A percentile compares a stretch with the other conserved stretches of the same genome.
These are phyloP conservation scores for Arthroderma sp. DNA, from an alignment of 2,329 filamentous ascomycete species.

Conservation along the genomic window DNA sequence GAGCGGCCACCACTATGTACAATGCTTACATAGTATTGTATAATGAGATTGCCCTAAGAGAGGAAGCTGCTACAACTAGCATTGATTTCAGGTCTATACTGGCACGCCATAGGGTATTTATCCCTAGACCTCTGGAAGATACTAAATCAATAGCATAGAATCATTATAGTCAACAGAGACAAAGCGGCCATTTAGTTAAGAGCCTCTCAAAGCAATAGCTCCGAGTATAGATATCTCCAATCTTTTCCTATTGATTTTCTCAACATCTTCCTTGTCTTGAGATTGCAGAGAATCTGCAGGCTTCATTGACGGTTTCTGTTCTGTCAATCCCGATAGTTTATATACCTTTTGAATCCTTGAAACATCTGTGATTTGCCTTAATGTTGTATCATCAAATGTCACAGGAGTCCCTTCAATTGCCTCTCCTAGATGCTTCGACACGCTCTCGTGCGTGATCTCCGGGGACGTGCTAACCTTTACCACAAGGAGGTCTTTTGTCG, in stretches of 20 bases:
- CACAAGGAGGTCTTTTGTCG: constrained; percentile 60
- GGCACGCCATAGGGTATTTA: no score
- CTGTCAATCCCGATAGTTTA: constrained; percentile 45
- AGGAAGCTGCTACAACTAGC: no score
- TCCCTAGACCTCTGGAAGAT: neutral
- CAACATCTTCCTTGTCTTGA: neutral
- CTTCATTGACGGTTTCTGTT: neutral
- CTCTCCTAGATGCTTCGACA: constrained; percentile 48
- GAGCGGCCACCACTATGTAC: no score
- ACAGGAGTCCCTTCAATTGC: constrained; percentile 51
- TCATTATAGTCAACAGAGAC: neutral
- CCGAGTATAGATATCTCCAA: constrained; percentile 60
- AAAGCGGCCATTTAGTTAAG: constrained; percentile 12
- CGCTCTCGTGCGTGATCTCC: constrained; percentile 35
- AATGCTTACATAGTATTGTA: no score
- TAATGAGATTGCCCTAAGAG: no score
- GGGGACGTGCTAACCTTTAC: constrained; percentile 59
- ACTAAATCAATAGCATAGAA: neutral
- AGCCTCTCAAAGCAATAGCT: constrained; percentile 64
- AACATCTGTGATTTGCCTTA: constrained; percentile 51
- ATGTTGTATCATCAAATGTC: constrained; percentile 51
- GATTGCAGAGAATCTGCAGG: neutral
- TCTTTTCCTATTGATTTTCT: constrained; percentile 33
- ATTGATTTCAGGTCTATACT: neutral
- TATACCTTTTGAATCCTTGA: constrained; percentile 70